These are phyloP conservation scores for Coemansia umbellata DNA, from an alignment of 192 early-diverging fungal genomes.

Conservation along the genomic window DNA sequence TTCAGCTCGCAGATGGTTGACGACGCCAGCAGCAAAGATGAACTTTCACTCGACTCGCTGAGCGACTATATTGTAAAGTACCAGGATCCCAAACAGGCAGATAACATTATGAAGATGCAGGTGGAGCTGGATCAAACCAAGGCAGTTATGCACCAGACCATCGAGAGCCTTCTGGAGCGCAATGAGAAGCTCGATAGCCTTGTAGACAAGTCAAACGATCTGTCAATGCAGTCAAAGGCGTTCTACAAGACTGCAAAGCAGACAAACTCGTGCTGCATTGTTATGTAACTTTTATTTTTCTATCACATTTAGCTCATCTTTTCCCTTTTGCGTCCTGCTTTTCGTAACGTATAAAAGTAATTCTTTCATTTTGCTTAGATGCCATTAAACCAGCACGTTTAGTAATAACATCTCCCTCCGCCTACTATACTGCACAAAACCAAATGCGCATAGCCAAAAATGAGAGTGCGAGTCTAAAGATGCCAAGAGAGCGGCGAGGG, in stretches of 20 bases:
- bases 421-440: too few species aligned
- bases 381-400: too few species aligned
- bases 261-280: conserved; percentile 53
- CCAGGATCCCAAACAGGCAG: conserved; percentile 90
- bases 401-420: too few species aligned
- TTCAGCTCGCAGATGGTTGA: conserved; percentile 45
- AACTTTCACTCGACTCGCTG: conserved; percentile 64
- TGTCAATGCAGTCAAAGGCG: conserved; percentile 88
- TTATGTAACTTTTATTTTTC: conserved; percentile 30
- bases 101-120: conserved; percentile 92
- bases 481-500: too few species aligned
- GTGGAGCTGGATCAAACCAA: conserved; percentile 97
- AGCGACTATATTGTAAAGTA: conserved; percentile 68
- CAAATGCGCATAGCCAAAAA: too few species aligned
- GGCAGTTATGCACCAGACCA: conserved; percentile 90
- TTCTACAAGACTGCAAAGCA: conserved; percentile 97
- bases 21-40: conserved; percentile 30
- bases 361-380: too few species aligned
- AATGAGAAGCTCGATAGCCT: conserved; percentile 87
- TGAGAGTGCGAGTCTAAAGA: too few species aligned
- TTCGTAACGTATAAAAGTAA: too few species aligned
- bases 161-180: conserved; percentile 83
- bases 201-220: conserved; percentile 73
- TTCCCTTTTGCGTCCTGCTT: too few species aligned
- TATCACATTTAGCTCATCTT: background rate